phyloP scores from a whole-genome alignment of 306 rosid species.

The Urtica urens region DNA sequence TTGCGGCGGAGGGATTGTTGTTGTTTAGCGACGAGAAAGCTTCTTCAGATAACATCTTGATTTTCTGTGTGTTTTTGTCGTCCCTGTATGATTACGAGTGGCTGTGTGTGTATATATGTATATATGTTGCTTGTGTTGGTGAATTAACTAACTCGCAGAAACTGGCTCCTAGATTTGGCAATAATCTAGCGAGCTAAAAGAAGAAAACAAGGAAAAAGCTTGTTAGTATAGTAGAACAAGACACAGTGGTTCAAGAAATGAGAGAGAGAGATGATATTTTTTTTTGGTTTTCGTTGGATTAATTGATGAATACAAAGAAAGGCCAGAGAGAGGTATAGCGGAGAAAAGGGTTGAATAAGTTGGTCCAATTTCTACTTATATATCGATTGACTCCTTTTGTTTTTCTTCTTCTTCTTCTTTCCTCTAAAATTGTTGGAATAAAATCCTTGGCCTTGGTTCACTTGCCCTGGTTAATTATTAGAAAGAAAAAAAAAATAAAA shows the following conservation, averaged over 20 bases:
- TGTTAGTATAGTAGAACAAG: no score
- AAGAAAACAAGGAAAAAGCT: no score
- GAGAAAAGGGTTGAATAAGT: background rate
- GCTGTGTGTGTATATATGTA: background rate
- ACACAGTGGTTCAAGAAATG: background rate
- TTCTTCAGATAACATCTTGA: constrained; percentile 34
- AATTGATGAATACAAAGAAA: constrained; percentile 17
- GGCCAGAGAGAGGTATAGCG: background rate
- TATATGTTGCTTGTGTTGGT: background rate
- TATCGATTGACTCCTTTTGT: background rate
- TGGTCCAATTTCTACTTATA: background rate
- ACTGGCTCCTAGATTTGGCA: constrained; percentile 4
- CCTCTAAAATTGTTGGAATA: background rate
- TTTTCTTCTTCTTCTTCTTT: no score
- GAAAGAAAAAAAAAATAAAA: constrained; percentile 12
- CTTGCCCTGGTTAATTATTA: background rate
- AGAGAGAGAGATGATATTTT: background rate
- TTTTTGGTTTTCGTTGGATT: background rate
- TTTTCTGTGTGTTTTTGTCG: background rate
- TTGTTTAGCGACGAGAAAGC: constrained; percentile 9
- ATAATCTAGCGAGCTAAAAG: constrained; percentile 2
- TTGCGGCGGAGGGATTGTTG: constrained; percentile 15
- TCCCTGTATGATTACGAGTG: no score
- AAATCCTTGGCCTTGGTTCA: background rate
- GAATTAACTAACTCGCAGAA: background rate